Base-by-base conservation (phyloP, 2,329 filamentous ascomycete species). In the Claviceps fusiformis region DNA sequence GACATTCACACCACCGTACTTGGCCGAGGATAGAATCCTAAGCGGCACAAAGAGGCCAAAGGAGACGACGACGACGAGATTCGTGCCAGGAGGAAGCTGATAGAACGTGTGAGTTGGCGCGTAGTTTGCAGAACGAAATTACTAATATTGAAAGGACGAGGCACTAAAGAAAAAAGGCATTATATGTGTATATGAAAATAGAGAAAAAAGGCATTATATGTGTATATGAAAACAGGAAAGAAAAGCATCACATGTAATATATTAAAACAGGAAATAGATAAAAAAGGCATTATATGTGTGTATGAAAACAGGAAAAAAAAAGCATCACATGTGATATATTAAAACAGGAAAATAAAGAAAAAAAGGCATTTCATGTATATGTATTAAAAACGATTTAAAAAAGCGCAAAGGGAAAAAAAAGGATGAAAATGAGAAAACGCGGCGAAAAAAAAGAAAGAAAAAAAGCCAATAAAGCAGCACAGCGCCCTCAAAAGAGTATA, bases 31-130 rank as follows among this genome's bases (percentile, higher is more conserved):
- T 27, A 98, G 74, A 17, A 97, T 81, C 5, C 89, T 78, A 0
- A 79, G 77, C 0, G 93, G 93, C 1, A 98, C 84, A 58, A 96
- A 86, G 8, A 95, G 78, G 3, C 93, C 93, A 70, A 97, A 98
- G 0, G 93, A 97, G 5, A 97, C 93, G 50, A 91, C 91, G 49
- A 97, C 76, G 61, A 98, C 79, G 56, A 98, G 75, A 67, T 96
- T 90, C 60, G 83, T 82, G 3, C 73, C 64, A 47, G 66, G 64
- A 0, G 85, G 84, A 39, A 84, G 76, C 77, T 85, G 33, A 37
- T 3, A 7, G 10, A 13, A 37, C 11, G 35, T 45, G 24, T 24
- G 19, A 45, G 19, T 24, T 24, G 24, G 43, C 13, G 19, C 7
- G 24, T 24, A 24, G 43, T 5, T 24, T 24, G 13, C 29, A 3